Conservation (phyloP, 192 early-diverging fungal genomes). For the Phlyctochytrium planicorne region DNA sequence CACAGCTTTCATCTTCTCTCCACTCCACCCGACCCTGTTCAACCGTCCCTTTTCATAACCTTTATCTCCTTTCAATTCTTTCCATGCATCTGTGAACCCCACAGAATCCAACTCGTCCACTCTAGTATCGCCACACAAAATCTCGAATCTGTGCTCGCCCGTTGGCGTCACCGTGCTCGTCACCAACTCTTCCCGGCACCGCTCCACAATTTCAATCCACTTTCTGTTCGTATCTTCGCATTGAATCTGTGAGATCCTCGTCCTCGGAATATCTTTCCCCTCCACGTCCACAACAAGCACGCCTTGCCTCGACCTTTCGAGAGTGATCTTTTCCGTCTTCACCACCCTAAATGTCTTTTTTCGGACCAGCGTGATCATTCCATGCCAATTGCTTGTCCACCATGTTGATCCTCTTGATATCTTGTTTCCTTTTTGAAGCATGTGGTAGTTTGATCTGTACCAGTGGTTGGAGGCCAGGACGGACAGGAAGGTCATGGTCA, state of each 20-base stretch:
- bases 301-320: not conserved
- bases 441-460: not conserved
- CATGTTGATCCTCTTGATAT: too few species aligned
- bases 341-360: not conserved
- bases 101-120: not conserved
- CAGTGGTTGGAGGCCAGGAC: not conserved
- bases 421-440: not conserved
- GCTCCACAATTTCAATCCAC: not conserved
- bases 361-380: conserved; percentile 2
- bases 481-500: not conserved
- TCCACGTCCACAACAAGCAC: not conserved
- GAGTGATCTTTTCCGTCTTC: not conserved
- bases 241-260: not conserved
- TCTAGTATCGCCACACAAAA: not conserved
- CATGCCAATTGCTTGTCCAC: conserved; percentile 2
- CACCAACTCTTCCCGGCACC: not conserved
- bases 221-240: not conserved
- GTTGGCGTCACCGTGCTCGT: not conserved
- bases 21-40: not conserved
- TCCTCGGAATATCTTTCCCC: not conserved
- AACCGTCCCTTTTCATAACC: not conserved
- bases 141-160: not conserved
- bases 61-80: not conserved
- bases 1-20: not conserved
- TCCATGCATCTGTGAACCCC: not conserved